Conservation (phyloP, 73 alveolate genomes). For the Uronychia binucleata region DNA sequence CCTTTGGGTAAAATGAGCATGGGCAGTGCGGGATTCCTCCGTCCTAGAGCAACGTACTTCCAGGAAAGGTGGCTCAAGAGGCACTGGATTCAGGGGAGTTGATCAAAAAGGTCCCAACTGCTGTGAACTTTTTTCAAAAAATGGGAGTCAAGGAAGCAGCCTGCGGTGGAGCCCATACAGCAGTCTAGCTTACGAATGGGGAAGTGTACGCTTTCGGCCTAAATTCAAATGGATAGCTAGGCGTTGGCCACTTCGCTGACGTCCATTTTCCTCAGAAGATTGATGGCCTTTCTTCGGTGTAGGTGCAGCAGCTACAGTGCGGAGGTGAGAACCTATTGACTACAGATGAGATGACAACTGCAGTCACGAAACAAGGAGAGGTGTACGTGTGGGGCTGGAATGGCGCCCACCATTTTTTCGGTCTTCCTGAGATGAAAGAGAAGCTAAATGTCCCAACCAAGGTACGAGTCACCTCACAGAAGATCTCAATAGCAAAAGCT, state of each 20-base stretch:
- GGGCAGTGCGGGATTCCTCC: slow-evolving; percentile 34
- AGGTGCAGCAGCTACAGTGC: slow-evolving; percentile 21
- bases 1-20: slow-evolving; percentile 30
- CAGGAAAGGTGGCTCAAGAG: not conserved
- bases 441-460: not conserved
- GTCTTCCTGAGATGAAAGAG: not conserved
- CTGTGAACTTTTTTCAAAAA: not conserved
- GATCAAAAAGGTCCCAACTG: not conserved
- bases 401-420: slow-evolving; percentile 33
- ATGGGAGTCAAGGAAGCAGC: slow-evolving; percentile 18
- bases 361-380: slow-evolving; percentile 49
- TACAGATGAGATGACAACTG: slow-evolving; percentile 57
- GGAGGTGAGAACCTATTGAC: slow-evolving; percentile 27
- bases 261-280: slow-evolving; percentile 45
- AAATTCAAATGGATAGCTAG: slow-evolving; percentile 60
- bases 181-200: slow-evolving; percentile 10
- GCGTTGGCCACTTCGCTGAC: slow-evolving; percentile 30
- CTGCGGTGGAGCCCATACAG: slow-evolving; percentile 74
- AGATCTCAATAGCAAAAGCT: not conserved
- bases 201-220: slow-evolving; percentile 57
- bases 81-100: not conserved
- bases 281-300: slow-evolving; percentile 7
- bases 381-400: slow-evolving; percentile 64
- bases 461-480: not conserved
- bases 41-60: not conserved